phyloP scores from a whole-genome alignment of 106 monocot species.

The Chionographis japonica region DNA sequence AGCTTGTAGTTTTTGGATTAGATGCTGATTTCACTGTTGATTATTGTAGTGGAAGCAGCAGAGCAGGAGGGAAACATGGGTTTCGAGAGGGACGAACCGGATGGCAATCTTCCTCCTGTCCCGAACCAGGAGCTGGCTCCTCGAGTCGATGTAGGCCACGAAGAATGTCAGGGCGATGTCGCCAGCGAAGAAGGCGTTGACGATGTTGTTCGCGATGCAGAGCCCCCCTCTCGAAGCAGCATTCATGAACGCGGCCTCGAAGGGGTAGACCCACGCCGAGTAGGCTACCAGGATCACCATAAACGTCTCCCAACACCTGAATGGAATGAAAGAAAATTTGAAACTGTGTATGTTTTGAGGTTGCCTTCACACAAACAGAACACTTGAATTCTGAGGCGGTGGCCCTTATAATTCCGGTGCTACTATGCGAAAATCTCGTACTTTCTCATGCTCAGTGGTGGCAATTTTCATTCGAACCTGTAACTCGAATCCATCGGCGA shows the following conservation, averaged over 20 bases:
- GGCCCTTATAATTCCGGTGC: background rate
- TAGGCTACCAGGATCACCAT: conserved; percentile 83
- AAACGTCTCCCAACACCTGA: conserved; percentile 90
- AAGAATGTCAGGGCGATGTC: conserved; percentile 88
- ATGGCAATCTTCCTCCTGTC: conserved; percentile 63
- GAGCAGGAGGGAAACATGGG: background rate
- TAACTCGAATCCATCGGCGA: conserved; percentile 70
- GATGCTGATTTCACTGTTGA: too few species aligned
- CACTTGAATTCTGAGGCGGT: too few species aligned
- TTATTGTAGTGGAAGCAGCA: too few species aligned
- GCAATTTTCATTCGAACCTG: conserved; percentile 23
- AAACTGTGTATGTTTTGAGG: background rate
- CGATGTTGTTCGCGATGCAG: conserved; percentile 49
- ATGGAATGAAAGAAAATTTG: background rate
- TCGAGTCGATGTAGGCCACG: conserved; percentile 73
- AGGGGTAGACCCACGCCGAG: conserved; percentile 93
- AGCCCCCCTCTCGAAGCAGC: conserved; percentile 52
- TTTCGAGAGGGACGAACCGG: conserved; percentile 37
- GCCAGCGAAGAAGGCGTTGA: conserved; percentile 67
- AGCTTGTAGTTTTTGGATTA: background rate
- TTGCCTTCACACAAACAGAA: background rate
- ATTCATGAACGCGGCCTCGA: conserved; percentile 82
- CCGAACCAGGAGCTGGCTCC: conserved; percentile 67
- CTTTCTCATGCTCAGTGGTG: too few species aligned
- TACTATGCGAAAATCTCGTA: background rate